These are phyloP conservation scores for Metschnikowia reukaufii DNA, from an alignment of 805 yeast species.

Conservation along the genomic window DNA sequence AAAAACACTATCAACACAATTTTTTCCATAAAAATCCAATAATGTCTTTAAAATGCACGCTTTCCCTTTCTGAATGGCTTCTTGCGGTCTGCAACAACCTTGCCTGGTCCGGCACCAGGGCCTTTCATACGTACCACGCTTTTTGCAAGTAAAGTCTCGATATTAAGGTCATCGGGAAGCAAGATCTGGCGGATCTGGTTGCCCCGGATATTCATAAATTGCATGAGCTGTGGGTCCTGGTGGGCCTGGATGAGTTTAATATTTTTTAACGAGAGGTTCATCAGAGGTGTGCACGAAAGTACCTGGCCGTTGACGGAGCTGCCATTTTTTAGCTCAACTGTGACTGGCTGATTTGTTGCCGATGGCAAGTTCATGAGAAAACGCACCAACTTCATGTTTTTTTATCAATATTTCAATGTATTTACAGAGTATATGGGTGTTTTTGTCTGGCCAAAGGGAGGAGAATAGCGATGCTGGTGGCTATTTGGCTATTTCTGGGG, in stretches of 20 bases:
- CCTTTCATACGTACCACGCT: constrained; percentile 43
- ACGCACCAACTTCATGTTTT: constrained; percentile 63
- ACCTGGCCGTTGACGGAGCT: constrained; percentile 82
- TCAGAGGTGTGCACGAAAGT: constrained; percentile 81
- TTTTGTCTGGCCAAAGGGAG: too few species aligned
- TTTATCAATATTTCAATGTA: too few species aligned
- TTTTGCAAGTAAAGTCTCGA: constrained; percentile 62
- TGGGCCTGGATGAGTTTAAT: constrained; percentile 74
- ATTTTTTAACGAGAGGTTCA: constrained; percentile 82
- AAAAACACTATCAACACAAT: too few species aligned
- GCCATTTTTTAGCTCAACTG: constrained; percentile 90
- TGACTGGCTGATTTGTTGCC: constrained; percentile 75
- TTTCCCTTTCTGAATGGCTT: constrained; percentile 18
- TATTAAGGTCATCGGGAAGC: constrained; percentile 81
- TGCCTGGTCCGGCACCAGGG: constrained; percentile 45
- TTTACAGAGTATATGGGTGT: too few species aligned
- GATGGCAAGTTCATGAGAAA: constrained; percentile 75
- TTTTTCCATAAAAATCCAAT: neutral
- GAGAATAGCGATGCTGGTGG: neutral
- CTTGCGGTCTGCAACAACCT: constrained; percentile 18
- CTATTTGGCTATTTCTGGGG: neutral
- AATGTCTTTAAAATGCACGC: constrained; percentile 14
- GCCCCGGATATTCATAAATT: constrained; percentile 83
- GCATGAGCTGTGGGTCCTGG: constrained; percentile 68
- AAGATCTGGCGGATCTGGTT: constrained; percentile 81